These are phyloP conservation scores for Fusarium multiceps DNA, from an alignment of 2,329 filamentous ascomycete species.

Conservation along the genomic window DNA sequence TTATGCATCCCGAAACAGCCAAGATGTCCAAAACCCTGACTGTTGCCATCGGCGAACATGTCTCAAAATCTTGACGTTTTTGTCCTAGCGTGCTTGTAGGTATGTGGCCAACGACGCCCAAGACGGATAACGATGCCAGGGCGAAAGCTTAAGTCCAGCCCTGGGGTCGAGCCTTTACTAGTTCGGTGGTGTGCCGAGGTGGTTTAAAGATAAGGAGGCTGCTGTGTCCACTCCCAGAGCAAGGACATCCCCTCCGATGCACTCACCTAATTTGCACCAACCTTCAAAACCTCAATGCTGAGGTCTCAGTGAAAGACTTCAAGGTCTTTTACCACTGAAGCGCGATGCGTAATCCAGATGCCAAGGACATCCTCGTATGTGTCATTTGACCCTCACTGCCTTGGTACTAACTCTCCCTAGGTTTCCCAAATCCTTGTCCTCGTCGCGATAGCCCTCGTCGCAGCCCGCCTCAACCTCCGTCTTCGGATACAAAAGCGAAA, in stretches of 20 bases:
- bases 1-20: background rate
- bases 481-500: conserved; percentile 27
- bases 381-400: fast-evolving
- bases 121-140: background rate
- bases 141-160: background rate
- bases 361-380: conserved; percentile 6
- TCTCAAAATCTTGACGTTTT: background rate
- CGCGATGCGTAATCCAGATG: background rate
- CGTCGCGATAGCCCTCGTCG: conserved; percentile 18
- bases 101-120: conserved; percentile 9
- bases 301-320: background rate
- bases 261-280: background rate
- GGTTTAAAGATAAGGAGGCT: background rate
- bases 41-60: background rate
- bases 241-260: background rate
- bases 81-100: conserved; percentile 8
- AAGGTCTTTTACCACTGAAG: no score
- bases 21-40: background rate
- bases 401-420: background rate
- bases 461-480: conserved; percentile 32
- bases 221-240: background rate
- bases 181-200: background rate
- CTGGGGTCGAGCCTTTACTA: background rate
- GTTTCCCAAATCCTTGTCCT: conserved; percentile 24
- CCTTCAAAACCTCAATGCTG: no score